Base-by-base conservation (phyloP, 1,139 yeast species). In the Diutina siamensis region DNA sequence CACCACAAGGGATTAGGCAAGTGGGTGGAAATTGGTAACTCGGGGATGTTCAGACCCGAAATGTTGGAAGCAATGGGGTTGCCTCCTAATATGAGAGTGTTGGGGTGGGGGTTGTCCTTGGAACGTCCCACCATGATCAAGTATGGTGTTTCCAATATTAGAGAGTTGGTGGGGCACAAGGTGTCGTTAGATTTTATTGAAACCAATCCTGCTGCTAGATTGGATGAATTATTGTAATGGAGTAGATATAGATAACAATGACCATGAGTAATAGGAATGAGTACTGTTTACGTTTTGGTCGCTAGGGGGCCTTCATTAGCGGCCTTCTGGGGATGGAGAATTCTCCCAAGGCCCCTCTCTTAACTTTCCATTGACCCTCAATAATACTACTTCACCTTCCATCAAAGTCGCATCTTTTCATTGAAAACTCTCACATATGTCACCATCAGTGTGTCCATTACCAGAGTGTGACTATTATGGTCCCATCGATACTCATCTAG, bases 41-140 rank as follows among this genome's bases (percentile, higher is more conserved):
- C 97, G 21, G 99, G 98, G 64, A 84, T 94, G 96, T 94, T 94
- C 75, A 81, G 99, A 69, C 98, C 99, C 21, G 99, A 94, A 67
- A 94, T 94, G 99, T 76, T 94, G 63, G 96, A 88, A 68, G 71
- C 96, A 44, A 89, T 92, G 97, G 98, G 98, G 33, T 76, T 94
- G 60, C 98, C 98, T 51, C 82, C 83, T 71, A 84, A 87, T 62
- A 68, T 94, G 71, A 77, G 97, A 63, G 97, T 92, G 28, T 77
- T 88, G 55, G 99, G 99, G 52, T 94, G 95, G 92, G 99, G 99
- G 59, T 74, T 94, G 57, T 84, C 95, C 38, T 75, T 94, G 62
- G 99, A 94, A 67, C 83, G 99, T 69, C 98, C 98, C 53, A 94
- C 98, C 40, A 94, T 94, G 99, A 94, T 94, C 65, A 94, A 92